Base-by-base conservation (phyloP, 2,329 filamentous ascomycete genomes). In the Pseudogymnoascus sp. region DNA sequence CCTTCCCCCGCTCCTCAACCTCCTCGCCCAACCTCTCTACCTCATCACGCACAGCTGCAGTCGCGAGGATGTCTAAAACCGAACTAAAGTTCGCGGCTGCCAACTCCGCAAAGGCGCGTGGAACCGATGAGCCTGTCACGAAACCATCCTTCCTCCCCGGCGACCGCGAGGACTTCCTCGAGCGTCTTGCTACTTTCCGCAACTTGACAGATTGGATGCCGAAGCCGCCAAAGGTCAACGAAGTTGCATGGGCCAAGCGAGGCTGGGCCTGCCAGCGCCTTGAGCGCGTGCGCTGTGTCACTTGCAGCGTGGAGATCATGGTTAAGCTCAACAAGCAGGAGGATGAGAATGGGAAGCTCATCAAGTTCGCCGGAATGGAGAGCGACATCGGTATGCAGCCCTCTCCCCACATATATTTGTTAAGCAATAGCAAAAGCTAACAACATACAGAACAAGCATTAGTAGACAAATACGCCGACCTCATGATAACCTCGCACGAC, bases 141-240 rank as follows among this genome's bases (percentile, higher is more conserved):
- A 62, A 59, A 56, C 44, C 23, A 64, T 36, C 23, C 14, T 60
- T 38, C 59, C 59, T 60, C 62, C 93, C 95, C 0, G 90, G 88
- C 78, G 93, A 95, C 73, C 89, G 95, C 62, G 85, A 87, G 40
- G 86, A 91, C 68, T 92, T 97, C 66, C 81, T 97, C 10, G 85
- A 84, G 69, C 81, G 95, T 23, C 80, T 99, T 28, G 89, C 89
- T 65, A 96, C 91, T 0, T 99, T 96, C 73, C 89, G 93, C 72
- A 91, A 93, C 68, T 87, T 97, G 59, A 95, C 91, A 62, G 85
- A 89, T 73, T 99, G 93, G 93, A 89, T 90, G n/a, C 89, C 91
- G 0, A 97, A 97, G 74, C 93, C 95, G 0, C 85, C 93, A 61
- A 82, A 81, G 36, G 87, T 97, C 69, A 91, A 86, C 72, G 95